A percentile compares a stretch with the other conserved stretches of the same genome.
Evolutionary conservation across 1,139 yeast genomes (phyloP).

Genomic region (Meyerozyma sp.): DNA sequence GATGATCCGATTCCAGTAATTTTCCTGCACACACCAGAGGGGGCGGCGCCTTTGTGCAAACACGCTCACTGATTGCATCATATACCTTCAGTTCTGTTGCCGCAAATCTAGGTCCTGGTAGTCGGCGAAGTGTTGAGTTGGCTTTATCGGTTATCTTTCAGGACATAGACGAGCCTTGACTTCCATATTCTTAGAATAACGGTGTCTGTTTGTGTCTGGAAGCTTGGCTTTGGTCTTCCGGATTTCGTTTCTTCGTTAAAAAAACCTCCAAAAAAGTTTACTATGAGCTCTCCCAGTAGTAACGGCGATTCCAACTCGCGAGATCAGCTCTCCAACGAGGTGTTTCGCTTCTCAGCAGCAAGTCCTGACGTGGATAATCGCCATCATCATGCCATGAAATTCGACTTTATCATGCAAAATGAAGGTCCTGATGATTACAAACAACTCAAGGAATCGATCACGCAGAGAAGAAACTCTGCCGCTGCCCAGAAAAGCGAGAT

Average conservation of each 20-base stretch:
- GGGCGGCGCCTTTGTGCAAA: slow-evolving; percentile 1
- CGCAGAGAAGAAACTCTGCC: slow-evolving; percentile 21
- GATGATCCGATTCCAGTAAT: neutral
- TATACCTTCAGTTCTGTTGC: neutral
- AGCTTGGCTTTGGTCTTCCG: neutral
- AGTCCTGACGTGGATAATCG: neutral
- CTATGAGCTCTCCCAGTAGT: slow-evolving; percentile 31
- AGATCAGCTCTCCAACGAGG: neutral
- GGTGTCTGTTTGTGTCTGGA: neutral
- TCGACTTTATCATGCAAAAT: slow-evolving; percentile 27
- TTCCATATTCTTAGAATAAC: neutral
- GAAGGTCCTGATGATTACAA: slow-evolving; percentile 31
- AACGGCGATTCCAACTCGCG: slow-evolving; percentile 11
- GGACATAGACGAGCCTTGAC: neutral
- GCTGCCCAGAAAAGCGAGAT: slow-evolving; percentile 15
- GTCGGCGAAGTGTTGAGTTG: neutral
- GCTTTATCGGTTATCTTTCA: neutral
- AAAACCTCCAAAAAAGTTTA: neutral
- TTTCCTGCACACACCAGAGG: neutral
- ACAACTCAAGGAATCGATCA: slow-evolving; percentile 32
- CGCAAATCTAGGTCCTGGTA: neutral
- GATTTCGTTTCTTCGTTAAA: neutral
- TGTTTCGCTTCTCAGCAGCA: neutral
- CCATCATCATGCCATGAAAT: slow-evolving; percentile 7
- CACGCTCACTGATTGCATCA: neutral